phyloP scores from a whole-genome alignment of 2,329 filamentous ascomycete genomes.

The Emmonsiellopsis sp. region DNA sequence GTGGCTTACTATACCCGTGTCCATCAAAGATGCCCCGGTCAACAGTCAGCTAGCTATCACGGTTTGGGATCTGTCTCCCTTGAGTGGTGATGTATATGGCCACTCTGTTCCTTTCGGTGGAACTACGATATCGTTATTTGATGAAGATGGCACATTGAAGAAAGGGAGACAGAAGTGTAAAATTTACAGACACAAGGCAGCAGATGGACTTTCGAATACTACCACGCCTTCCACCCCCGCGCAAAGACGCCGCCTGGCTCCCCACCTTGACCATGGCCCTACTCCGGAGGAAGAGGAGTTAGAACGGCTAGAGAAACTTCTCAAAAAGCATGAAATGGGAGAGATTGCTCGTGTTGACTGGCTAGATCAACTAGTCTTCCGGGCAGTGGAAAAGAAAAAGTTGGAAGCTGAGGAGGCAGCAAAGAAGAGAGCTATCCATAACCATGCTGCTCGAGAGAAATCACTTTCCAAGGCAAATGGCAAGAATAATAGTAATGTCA shows the following conservation, averaged over 20 bases:
- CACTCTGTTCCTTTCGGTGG: conserved; percentile 89
- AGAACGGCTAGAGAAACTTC: conserved; percentile 75
- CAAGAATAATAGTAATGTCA: background rate
- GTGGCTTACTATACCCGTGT: conserved; percentile 82
- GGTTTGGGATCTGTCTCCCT: conserved; percentile 85
- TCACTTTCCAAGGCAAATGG: conserved; percentile 17
- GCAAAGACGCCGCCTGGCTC: conserved; percentile 45
- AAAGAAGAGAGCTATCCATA: conserved; percentile 43
- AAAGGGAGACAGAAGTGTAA: conserved; percentile 90
- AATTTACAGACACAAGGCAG: conserved; percentile 69
- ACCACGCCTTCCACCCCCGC: conserved; percentile 63
- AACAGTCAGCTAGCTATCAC: conserved; percentile 85
- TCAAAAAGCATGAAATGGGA: conserved; percentile 98
- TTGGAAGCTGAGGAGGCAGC: conserved; percentile 56
- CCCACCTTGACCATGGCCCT: conserved; percentile 36
- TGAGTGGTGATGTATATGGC: conserved; percentile 60
- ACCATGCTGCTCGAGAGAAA: conserved; percentile 27
- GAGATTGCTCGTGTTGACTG: conserved; percentile 89
- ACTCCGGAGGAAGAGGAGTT: conserved; percentile 74
- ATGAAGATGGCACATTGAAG: conserved; percentile 79
- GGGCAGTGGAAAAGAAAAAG: conserved; percentile 72
- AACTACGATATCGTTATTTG: conserved; percentile 86
- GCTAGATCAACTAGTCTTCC: conserved; percentile 91
- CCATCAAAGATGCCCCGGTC: conserved; percentile 70
- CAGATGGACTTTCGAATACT: conserved; percentile 74